Evolutionary conservation across 179 eudicot species (phyloP).

Genomic region (Spinacia oleracea): DNA sequence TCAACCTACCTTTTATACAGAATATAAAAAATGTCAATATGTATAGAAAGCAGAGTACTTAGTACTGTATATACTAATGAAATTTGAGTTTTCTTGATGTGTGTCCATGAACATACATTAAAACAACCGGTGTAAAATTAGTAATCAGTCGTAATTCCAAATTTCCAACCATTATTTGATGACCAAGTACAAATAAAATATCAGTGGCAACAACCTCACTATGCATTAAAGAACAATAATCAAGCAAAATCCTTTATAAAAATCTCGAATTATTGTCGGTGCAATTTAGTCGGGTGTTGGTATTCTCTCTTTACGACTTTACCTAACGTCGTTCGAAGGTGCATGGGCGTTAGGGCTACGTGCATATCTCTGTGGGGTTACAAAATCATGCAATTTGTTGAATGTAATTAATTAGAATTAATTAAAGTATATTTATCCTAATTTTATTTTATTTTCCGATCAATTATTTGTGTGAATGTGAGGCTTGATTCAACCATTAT

Average conservation of each 20-base stretch:
- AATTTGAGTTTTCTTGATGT: no score
- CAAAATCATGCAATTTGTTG: not conserved
- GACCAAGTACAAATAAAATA: not conserved
- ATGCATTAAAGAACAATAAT: not conserved
- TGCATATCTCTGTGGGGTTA: not conserved
- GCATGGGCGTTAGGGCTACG: not conserved
- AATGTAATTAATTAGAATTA: not conserved
- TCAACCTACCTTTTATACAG: no score
- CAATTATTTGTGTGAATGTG: not conserved
- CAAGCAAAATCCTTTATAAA: not conserved
- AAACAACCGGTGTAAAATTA: no score
- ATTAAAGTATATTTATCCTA: no score
- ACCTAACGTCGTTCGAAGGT: not conserved
- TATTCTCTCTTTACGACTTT: no score
- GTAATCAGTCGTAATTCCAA: no score
- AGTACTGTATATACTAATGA: no score
- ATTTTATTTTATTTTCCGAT: not conserved
- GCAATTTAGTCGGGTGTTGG: not conserved
- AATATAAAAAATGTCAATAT: no score
- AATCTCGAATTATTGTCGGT: not conserved
- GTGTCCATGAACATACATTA: no score
- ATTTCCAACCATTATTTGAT: not conserved
- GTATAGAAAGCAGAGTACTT: no score
- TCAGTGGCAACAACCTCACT: not conserved
- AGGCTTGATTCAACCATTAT: not conserved